Base-by-base conservation (phyloP, 495 filamentous ascomycete species). In the Rhypophila decipiens region DNA sequence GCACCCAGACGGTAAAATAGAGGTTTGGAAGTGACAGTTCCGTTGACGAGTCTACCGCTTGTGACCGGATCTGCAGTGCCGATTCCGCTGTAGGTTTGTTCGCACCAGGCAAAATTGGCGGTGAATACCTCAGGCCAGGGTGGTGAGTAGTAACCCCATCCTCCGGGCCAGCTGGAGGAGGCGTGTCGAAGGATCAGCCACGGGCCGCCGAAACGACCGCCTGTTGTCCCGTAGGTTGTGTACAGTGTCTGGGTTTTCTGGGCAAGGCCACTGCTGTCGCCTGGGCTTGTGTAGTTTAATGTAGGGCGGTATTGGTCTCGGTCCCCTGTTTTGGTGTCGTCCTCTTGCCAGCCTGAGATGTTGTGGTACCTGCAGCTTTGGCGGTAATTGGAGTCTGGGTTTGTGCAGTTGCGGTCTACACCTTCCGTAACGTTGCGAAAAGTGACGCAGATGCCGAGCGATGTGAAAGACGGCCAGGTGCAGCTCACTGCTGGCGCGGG, bases 401-500 rank as follows among this genome's bases (percentile, higher is more conserved):
- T 15, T 20, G 45, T 39, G 36, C 45, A 48, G 10, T 23, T 40
- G 12, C 13, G n/a, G 2, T 19, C 23, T 18, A 36, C n/a, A 2
- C 5, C 7, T 2, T n/a, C 15, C 2, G 40, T 50, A 13, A 50
- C 29, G 36, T 50, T 44, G 1, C 22, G 10, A 10, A 43, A 36
- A 15, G 13, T 13, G 15, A 8, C 4, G 27, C 45, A 53, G 21
- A 53, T 22, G 8, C 44, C 44, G 2, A 53, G 29, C 4, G 44
- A 47, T 10, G 17, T 37, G 39, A 53, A 38, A 22, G 24, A n/a
- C 12, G 22, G 12, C 45, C 45, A 53, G 5, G 19, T 38, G 39
- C 50, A 53, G n/a, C 21, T 23, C 10, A 38, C 29, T 3, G 50
- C 44, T 13, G 50, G 50, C 21, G 35, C 5, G 18, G 50, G 50